phyloP scores from a whole-genome alignment of 2,329 filamentous ascomycete species.

The Hymenoscyphus fructigenus region DNA sequence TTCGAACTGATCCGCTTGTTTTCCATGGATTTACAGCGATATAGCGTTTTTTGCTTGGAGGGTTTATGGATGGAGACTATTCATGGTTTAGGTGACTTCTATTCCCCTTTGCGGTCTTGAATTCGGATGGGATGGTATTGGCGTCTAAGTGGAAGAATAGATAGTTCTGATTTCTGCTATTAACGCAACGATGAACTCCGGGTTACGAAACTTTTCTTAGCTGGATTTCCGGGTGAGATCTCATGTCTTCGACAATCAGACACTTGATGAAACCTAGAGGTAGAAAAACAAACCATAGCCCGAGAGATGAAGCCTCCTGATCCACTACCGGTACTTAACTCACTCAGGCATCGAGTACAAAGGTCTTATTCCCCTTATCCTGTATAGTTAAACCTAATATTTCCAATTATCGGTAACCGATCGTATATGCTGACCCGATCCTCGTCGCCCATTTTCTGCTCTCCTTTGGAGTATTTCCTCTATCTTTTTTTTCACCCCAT shows the following conservation, averaged over 20 bases:
- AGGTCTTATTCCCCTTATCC: no score
- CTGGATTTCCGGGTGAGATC: no score
- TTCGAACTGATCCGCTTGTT: background rate
- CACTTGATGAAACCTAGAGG: no score
- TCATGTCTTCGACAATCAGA: no score
- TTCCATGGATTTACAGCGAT: background rate
- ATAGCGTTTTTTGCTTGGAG: background rate
- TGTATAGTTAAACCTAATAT: no score
- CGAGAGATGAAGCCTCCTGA: no score
- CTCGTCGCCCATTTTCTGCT: background rate
- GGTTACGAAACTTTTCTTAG: background rate
- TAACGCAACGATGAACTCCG: conserved; percentile 4
- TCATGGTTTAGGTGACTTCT: background rate
- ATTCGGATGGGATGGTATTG: background rate
- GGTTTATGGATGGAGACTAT: no score
- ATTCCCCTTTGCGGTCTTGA: background rate
- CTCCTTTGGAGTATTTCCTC: background rate
- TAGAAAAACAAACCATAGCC: no score
- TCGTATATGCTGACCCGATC: background rate
- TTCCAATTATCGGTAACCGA: background rate
- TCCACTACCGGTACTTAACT: no score
- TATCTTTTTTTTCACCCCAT: background rate
- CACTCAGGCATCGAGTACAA: no score
- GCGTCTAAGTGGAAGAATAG: conserved; percentile 1
- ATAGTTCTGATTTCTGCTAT: conserved; percentile 6